A percentile compares a stretch with the other conserved stretches of the same genome.
phyloP scores from a whole-genome alignment of 2,329 filamentous ascomycete genomes.

The Penicillium occitanis region DNA sequence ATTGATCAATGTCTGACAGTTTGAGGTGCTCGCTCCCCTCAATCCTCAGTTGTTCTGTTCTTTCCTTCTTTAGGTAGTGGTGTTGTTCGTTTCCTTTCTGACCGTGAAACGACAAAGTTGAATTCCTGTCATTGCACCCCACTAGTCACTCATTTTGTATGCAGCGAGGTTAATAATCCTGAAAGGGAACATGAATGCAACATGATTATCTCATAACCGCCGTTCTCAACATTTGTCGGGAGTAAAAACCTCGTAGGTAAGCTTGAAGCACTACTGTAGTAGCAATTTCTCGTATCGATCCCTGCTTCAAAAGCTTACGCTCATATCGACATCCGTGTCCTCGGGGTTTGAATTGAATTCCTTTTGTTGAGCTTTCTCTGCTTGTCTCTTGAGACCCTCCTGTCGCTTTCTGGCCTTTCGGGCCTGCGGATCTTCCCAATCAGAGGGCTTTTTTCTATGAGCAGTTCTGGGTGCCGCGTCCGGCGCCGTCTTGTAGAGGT shows the following conservation, averaged over 20 bases:
- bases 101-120: not conserved
- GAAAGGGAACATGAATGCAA: slow-evolving; percentile 2
- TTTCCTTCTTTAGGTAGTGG: not conserved
- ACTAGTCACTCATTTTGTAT: slow-evolving; percentile 5
- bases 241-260: not conserved
- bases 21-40: not conserved
- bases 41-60: not conserved
- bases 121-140: not conserved
- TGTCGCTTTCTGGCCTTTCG: slow-evolving; percentile 43
- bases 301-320: not conserved
- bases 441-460: slow-evolving; percentile 24
- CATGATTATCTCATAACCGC: not conserved
- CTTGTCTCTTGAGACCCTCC: slow-evolving; percentile 42
- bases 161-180: slow-evolving; percentile 9
- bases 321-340: slow-evolving; percentile 22
- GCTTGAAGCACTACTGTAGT: not conserved
- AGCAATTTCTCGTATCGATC: not conserved
- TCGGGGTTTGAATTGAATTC: slow-evolving; percentile 17
- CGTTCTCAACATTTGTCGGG: not conserved
- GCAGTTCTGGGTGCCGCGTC: not conserved
- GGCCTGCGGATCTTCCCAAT: slow-evolving; percentile 41
- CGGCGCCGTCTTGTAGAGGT: slow-evolving; percentile 24
- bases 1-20: not conserved
- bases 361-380: slow-evolving; percentile 22
- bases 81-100: not conserved